phyloP scores from a whole-genome alignment of 805 yeast species.

The Candida xyloterini region DNA sequence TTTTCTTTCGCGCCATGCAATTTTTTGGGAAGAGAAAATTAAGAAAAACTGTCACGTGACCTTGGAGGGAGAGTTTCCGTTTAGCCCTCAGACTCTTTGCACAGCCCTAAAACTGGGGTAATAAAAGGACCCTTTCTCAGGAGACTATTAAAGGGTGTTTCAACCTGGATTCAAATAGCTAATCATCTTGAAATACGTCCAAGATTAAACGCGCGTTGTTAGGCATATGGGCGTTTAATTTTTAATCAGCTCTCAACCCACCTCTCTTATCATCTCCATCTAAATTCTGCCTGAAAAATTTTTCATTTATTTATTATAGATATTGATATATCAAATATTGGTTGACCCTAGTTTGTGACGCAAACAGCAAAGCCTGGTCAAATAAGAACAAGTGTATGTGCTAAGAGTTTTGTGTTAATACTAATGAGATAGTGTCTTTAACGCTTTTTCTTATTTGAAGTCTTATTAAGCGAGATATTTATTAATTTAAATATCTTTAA shows the following conservation, averaged over 20 bases:
- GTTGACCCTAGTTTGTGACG: constrained; percentile 3
- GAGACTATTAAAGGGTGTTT: too few species aligned
- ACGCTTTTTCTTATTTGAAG: constrained; percentile 14
- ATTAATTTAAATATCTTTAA: constrained; percentile 25
- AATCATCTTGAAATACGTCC: too few species aligned
- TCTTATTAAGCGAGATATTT: constrained; percentile 20
- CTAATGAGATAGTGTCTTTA: constrained; percentile 6
- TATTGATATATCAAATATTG: constrained; percentile 4
- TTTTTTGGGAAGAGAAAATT: too few species aligned
- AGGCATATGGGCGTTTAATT: not conserved
- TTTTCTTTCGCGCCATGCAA: too few species aligned
- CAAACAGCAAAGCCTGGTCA: constrained; percentile 7
- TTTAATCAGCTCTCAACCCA: constrained; percentile 1
- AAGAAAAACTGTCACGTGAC: constrained; percentile 7
- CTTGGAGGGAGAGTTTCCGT: not conserved
- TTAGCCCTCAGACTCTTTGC: not conserved
- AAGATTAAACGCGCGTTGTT: too few species aligned
- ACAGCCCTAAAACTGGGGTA: not conserved
- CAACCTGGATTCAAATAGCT: too few species aligned
- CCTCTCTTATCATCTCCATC: not conserved
- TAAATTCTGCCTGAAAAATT: constrained; percentile 4
- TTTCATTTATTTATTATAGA: constrained; percentile 10
- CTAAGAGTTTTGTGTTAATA: not conserved
- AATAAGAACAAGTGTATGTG: constrained; percentile 13
- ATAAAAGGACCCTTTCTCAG: not conserved